Evolutionary conservation across 148 eudicot species (phyloP).

Genomic region (Drosera capensis): DNA sequence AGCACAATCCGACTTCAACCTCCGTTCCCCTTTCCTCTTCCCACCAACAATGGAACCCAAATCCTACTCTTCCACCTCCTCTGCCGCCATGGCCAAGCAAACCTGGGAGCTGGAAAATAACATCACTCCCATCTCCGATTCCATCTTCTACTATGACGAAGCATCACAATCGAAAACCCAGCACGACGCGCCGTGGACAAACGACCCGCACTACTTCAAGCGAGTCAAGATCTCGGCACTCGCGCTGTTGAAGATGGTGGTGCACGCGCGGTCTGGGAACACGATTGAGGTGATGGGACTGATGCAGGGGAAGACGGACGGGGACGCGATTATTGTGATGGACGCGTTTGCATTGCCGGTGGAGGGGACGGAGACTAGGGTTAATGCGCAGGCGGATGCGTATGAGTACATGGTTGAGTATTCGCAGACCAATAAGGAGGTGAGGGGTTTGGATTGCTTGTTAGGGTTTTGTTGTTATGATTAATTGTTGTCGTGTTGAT

Average conservation of each 20-base stretch:
- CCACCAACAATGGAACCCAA: constrained; percentile 33
- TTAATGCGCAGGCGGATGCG: constrained; percentile 96
- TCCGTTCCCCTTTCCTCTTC: constrained; percentile 1
- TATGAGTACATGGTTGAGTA: constrained; percentile 96
- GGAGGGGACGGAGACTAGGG: constrained; percentile 96
- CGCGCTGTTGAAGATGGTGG: constrained; percentile 90
- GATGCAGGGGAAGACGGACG: constrained; percentile 93
- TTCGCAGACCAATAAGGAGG: constrained; percentile 84
- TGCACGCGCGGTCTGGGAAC: constrained; percentile 91
- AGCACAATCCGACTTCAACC: too few species aligned
- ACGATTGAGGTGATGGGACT: constrained; percentile 87
- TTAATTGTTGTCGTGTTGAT: too few species aligned
- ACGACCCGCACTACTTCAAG: constrained; percentile 82
- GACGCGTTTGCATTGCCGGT: constrained; percentile 96
- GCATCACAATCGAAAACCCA: constrained; percentile 54
- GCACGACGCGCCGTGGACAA: constrained; percentile 71
- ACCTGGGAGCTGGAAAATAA: constrained; percentile 95
- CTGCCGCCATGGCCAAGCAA: constrained; percentile 47
- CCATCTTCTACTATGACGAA: constrained; percentile 79
- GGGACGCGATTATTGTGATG: constrained; percentile 84
- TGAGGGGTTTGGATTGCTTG: too few species aligned
- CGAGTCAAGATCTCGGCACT: constrained; percentile 85
- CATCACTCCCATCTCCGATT: constrained; percentile 45
- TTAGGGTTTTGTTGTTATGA: too few species aligned
- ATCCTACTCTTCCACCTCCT: constrained; percentile 28